Evolutionary conservation across 371 early-diverging fungal species (phyloP), one percentile per base, ranked within the genome.

Genomic region (Mortierella sp.): DNA sequence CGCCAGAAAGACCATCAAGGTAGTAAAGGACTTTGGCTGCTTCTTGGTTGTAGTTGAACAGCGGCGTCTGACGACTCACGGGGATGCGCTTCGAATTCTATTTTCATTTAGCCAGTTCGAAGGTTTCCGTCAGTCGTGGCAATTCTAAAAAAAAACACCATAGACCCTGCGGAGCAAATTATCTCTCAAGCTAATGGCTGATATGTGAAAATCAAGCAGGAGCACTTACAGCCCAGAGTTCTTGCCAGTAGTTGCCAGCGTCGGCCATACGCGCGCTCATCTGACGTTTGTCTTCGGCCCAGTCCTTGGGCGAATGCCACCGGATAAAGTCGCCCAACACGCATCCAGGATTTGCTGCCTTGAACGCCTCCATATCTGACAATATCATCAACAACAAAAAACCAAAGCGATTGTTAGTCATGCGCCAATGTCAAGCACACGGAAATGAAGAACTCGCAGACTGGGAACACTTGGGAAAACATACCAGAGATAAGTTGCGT

Each of bases 271-370:
- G 89, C 5, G 89, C 89, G 76, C 96, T 96, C 59, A 98, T 83
- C 40, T 88, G 81, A 13, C 94, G 94, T 37, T 86, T 88, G 34
- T 73, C 79, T 51, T 87, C 87, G 43, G 67, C 81, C 94, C 95
- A 96, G 84, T 98, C 98, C 71, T 95, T 91, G 14, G 98, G 98
- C 0, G 98, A 98, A 82, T 97, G 96, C 98, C 98, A 98, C 67
- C 97, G 90, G n/a, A 98, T 95, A 91, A 98, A 98, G 75, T 98
- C 98, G 6, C 93, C 96, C 8, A 98, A 83, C 10, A 83, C 83
- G 37, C 94, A 92, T 40, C 91, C 89, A 1, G 98, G 97, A 55
- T 90, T 90, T 5, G 90, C 89, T 16, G 90, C 90, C 73, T 90
- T 90, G 72, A 90, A 90, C 11, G 90, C 88, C 74, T 90, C 88